Evolutionary conservation across 495 filamentous ascomycete genomes (phyloP).

Genomic region (Astrothelium macrocarpum): DNA sequence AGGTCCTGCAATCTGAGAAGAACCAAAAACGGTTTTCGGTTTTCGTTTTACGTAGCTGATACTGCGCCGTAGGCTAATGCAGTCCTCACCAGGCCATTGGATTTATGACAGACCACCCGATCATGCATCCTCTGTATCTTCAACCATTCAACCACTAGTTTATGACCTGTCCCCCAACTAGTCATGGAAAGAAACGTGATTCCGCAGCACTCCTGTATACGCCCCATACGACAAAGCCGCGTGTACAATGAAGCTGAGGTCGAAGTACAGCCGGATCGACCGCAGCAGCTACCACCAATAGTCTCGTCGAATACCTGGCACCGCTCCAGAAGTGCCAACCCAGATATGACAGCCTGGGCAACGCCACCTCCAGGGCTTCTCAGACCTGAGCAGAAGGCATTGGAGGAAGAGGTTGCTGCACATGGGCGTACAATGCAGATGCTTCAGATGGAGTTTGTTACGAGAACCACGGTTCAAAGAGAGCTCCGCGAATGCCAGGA

Average conservation of each 20-base stretch:
- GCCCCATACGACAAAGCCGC: background rate
- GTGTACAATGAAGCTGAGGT: background rate
- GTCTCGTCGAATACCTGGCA: background rate
- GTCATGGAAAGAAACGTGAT: background rate
- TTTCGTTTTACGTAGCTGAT: background rate
- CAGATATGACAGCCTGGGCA: background rate
- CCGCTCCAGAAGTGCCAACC: background rate
- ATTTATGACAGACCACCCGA: too few relatives aligned
- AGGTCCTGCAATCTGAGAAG: background rate
- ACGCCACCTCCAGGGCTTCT: background rate
- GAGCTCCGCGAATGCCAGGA: background rate
- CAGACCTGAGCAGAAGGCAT: background rate
- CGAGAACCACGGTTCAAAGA: background rate
- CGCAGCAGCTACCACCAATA: background rate
- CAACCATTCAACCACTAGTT: background rate
- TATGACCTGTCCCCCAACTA: background rate
- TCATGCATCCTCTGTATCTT: too few relatives aligned
- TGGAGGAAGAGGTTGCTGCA: background rate
- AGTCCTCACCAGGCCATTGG: too few relatives aligned
- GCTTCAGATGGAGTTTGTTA: background rate
- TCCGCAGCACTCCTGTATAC: background rate
- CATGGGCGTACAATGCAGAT: background rate
- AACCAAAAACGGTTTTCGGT: background rate
- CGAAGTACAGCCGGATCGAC: background rate
- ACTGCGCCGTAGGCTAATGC: too few relatives aligned